Conservation (phyloP, 2,329 filamentous ascomycete genomes). For the Aspergillus udagawae region DNA sequence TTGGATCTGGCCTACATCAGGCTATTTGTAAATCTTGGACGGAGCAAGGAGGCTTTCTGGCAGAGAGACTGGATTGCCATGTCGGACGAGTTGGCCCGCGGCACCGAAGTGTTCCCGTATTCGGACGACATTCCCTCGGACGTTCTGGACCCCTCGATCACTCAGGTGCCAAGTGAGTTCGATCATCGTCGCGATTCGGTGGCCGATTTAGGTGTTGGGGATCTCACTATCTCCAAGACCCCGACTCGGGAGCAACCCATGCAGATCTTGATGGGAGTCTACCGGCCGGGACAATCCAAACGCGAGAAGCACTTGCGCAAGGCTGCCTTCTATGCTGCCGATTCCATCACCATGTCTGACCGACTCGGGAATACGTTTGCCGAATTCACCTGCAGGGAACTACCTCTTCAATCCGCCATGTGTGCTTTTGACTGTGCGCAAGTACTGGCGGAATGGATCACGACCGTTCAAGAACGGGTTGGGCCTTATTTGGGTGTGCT, state of each 20-base stretch:
- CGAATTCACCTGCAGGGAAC: conserved; percentile 75
- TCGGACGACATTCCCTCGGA: conserved; percentile 47
- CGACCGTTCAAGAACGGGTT: conserved; percentile 89
- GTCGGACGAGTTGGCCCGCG: conserved; percentile 77
- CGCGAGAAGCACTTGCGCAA: conserved; percentile 86
- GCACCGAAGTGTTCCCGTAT: conserved; percentile 70
- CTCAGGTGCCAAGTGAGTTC: conserved; percentile 13
- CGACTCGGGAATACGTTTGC: conserved; percentile 81
- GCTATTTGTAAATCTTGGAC: conserved; percentile 86
- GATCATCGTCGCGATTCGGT: conserved; percentile 32
- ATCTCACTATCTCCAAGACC: conserved; percentile 35
- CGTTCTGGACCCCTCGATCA: conserved; percentile 26
- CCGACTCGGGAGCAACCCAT: conserved; percentile 32
- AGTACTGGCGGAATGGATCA: conserved; percentile 90
- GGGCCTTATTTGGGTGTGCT: conserved; percentile 83
- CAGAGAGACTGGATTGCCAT: conserved; percentile 89
- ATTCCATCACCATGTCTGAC: conserved; percentile 84
- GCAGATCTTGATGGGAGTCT: conserved; percentile 27
- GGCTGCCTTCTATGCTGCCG: conserved; percentile 91
- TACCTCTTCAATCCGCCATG: conserved; percentile 86
- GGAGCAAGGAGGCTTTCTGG: conserved; percentile 92
- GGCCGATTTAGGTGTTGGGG: conserved; percentile 32
- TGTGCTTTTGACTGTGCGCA: conserved; percentile 93
- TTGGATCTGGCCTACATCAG: conserved; percentile 89
- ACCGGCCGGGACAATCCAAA: conserved; percentile 50